Conservation (phyloP, 2,329 filamentous ascomycete genomes). For the Diaporthe ilicicola region DNA sequence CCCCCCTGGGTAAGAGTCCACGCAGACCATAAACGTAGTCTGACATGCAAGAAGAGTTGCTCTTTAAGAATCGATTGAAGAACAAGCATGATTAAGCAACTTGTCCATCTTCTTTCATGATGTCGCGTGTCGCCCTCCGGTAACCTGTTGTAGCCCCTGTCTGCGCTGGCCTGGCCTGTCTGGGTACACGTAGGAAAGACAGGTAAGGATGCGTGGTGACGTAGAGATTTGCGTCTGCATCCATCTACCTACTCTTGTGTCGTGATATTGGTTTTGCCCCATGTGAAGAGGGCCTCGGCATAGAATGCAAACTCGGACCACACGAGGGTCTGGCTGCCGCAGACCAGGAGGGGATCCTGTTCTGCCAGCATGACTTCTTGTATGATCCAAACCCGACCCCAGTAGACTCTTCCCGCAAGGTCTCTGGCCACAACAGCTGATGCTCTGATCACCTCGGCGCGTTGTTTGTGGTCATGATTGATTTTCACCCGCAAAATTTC, state of each 20-base stretch:
- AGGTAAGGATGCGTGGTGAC: not conserved
- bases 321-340: not conserved
- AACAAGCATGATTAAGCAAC: not conserved
- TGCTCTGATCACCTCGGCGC: not conserved
- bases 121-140: not conserved
- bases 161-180: not conserved
- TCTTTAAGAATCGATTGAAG: not conserved
- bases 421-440: not conserved
- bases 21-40: not conserved
- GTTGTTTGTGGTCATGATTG: too few species aligned
- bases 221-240: not conserved
- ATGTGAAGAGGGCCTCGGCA: not conserved
- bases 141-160: not conserved
- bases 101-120: not conserved
- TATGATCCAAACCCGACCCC: not conserved
- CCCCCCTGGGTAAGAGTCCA: not conserved
- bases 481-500: too few species aligned
- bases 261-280: not conserved
- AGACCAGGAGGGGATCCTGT: not conserved
- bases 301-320: not conserved
- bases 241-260: not conserved
- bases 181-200: not conserved
- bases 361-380: not conserved
- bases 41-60: not conserved
- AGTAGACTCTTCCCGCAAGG: not conserved